Evolutionary conservation across 2,329 filamentous ascomycete genomes (phyloP), one percentile per base, ranked within the genome.

Genomic region (Fusarium albidum): DNA sequence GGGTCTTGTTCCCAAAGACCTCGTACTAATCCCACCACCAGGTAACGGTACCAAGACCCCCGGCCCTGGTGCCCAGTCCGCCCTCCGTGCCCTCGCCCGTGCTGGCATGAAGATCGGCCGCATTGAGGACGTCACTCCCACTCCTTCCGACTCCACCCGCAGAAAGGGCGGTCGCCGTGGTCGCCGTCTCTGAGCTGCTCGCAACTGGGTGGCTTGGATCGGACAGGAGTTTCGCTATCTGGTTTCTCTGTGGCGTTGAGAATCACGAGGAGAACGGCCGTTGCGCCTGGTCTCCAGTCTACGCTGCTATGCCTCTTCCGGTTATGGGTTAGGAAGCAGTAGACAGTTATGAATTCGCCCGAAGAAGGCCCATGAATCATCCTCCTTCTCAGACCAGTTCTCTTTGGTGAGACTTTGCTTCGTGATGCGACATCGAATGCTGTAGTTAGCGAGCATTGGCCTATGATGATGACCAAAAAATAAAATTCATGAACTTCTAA

Each of bases 161-260:
- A 93, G 94, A 85, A 99, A 99, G 92, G 95, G 95, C 85, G 95
- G 95, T 97, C 93, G 95, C 83, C 94, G 95, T 91, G 95, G 95
- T 98, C 95, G 95, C 84, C 94, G 95, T 96, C 91, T 99, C 82
- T 99, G 85, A 91, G 81, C 61, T 59, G 32, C 54, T 63, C 57
- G 45, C 53, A 46, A 43, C 50, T 68, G 54, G 61, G 56, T 64
- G 57, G 63, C 62, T 68, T 69, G 64, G 66, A 63, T 69, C 67
- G 69, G 67, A 68, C 68, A 69, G 69, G 71, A 72, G 68, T 71
- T 73, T 71, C 69, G 68, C 69, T 74, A 73, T 77, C 74, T 81
- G 78, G 79, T 76, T 75, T 78, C 71, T 78, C 77, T 82, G 79
- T 83, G 83, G 82, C 80, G 80, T 82, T 84, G 84, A 86, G 84